phyloP scores from a whole-genome alignment of 2,329 filamentous ascomycete genomes.

The Westerdykella aurantiaca region DNA sequence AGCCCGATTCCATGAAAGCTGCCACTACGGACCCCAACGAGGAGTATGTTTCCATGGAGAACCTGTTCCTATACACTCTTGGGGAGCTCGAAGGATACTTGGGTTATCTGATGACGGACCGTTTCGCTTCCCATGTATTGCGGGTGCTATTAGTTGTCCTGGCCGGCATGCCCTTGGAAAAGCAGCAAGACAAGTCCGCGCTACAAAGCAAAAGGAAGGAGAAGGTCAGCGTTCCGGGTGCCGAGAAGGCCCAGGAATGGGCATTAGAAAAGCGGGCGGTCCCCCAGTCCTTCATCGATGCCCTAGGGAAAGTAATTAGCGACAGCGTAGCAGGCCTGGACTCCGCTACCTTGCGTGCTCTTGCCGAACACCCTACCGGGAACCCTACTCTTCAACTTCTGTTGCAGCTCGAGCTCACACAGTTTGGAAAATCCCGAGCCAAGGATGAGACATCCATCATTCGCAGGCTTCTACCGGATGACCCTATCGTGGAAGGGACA shows the following conservation, averaged over 20 bases:
- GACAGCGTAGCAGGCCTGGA: slow-evolving; percentile 72
- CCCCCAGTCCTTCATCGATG: slow-evolving; percentile 70
- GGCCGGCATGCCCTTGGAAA: slow-evolving; percentile 73
- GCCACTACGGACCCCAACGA: slow-evolving; percentile 46
- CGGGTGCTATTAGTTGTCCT: slow-evolving; percentile 80
- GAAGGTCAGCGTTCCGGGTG: slow-evolving; percentile 55
- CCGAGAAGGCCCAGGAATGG: slow-evolving; percentile 44
- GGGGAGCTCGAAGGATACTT: slow-evolving; percentile 85
- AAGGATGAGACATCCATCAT: slow-evolving; percentile 65
- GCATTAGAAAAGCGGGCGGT: slow-evolving; percentile 49
- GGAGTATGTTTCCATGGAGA: slow-evolving; percentile 66
- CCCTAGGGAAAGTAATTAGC: slow-evolving; percentile 73
- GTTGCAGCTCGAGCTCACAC: slow-evolving; percentile 74
- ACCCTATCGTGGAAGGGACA: slow-evolving; percentile 64
- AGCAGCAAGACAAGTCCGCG: slow-evolving; percentile 56
- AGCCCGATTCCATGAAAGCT: slow-evolving; percentile 40
- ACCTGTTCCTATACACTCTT: slow-evolving; percentile 73
- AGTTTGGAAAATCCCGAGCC: slow-evolving; percentile 62
- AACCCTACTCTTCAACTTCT: slow-evolving; percentile 91
- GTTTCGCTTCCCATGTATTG: slow-evolving; percentile 85
- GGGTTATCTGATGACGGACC: slow-evolving; percentile 76
- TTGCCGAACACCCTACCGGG: slow-evolving; percentile 83
- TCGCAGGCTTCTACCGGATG: slow-evolving; percentile 71
- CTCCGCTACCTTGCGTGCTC: slow-evolving; percentile 69
- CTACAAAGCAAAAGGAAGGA: slow-evolving; percentile 92